A percentile compares a stretch with the other conserved stretches of the same genome.
Conservation (phyloP, 164 flowering plant species). For the Magnolia changhungtana region DNA sequence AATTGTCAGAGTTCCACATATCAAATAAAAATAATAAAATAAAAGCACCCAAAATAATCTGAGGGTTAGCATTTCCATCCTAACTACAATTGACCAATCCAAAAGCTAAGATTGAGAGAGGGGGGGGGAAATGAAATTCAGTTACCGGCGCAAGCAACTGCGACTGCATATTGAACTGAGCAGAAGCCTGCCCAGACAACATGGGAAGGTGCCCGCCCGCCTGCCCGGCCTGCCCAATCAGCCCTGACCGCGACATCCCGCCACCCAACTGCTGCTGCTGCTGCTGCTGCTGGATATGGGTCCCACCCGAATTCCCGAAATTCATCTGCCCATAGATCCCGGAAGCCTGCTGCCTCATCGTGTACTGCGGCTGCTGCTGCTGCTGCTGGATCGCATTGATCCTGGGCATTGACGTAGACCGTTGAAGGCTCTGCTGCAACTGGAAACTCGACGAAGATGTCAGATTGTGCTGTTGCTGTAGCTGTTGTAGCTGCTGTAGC, state of each 20-base stretch:
- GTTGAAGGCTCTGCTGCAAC: conserved; percentile 40
- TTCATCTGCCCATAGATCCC: conserved; percentile 61
- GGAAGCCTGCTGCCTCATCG: conserved; percentile 40
- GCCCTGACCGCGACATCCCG: conserved; percentile 46
- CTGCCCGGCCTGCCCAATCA: conserved; percentile 62
- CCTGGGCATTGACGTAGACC: conserved; percentile 68
- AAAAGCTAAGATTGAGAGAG: not conserved
- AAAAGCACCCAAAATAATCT: not conserved
- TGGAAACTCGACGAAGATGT: conserved; percentile 39
- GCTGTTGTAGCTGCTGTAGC: not conserved
- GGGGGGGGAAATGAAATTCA: not conserved
- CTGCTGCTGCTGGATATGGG: conserved; percentile 31
- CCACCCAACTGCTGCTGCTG: conserved; percentile 47
- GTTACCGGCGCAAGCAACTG: conserved; percentile 66
- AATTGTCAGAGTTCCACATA: not conserved
- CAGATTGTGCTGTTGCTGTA: conserved; percentile 33
- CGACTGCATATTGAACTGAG: conserved; percentile 68
- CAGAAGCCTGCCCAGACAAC: conserved; percentile 50
- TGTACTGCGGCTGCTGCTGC: conserved; percentile 33
- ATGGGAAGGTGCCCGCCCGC: conserved; percentile 42
- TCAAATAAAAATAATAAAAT: not conserved
- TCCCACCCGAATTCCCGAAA: conserved; percentile 31
- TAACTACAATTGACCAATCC: not conserved
- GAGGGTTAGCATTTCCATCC: no score
- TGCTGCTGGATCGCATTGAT: conserved; percentile 39